Percentiles rank a stretch among this genome's conserved stretches.
These are phyloP conservation scores for Candida oleophila DNA, from an alignment of 805 yeast genomes.

Conservation along the genomic window DNA sequence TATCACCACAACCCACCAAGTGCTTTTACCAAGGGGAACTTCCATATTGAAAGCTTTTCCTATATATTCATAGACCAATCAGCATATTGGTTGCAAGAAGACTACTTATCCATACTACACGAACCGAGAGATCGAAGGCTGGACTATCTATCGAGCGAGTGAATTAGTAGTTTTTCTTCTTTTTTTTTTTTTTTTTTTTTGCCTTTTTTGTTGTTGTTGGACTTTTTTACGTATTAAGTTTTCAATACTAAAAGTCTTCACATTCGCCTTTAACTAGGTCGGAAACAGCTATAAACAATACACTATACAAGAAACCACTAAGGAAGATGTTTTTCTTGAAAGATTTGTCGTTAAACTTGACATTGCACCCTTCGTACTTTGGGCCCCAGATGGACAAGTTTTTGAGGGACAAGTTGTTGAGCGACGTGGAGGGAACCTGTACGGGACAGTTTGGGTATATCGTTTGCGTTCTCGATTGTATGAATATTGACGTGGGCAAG, in stretches of 20 bases:
- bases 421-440: conserved; percentile 98
- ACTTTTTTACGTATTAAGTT: neutral
- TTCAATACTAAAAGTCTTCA: neutral
- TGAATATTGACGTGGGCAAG: conserved; percentile 91
- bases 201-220: no score
- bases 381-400: conserved; percentile 98
- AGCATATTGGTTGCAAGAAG: no score
- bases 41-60: neutral
- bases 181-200: no score
- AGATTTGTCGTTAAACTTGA: conserved; percentile 86
- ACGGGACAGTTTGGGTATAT: conserved; percentile 98
- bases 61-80: neutral
- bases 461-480: conserved; percentile 91
- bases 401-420: conserved; percentile 81
- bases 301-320: neutral
- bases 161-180: neutral
- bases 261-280: conserved; percentile 4
- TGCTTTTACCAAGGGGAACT: neutral
- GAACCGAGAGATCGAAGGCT: neutral
- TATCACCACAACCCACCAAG: neutral
- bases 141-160: conserved; percentile 2
- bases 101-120: no score
- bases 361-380: conserved; percentile 95
- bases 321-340: conserved; percentile 50
- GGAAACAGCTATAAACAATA: neutral